Base-by-base conservation (phyloP, 805 yeast genomes). In the Saccharomyces jurei region DNA sequence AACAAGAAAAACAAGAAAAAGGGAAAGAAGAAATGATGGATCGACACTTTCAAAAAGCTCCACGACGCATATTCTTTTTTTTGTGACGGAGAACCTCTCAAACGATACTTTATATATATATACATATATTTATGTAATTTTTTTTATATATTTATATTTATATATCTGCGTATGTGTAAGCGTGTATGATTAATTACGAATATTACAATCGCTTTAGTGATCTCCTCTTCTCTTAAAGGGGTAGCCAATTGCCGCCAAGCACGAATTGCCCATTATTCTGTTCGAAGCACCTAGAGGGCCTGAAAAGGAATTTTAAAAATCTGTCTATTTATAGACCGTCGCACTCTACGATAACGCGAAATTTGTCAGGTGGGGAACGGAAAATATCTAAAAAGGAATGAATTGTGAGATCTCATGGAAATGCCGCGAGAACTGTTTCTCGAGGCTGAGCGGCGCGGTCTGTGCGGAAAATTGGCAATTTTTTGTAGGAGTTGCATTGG, bases 21-120 rank as follows among this genome's bases (percentile, higher is more conserved):
- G 27, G 31, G 46, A 44, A 48, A 52, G 44, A 56, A 50, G 29
- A 54, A 52, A 36, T 36, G 44, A 36, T 36, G 8, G 10, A n/a
- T 17, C 22, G 22, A 36, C 22, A 2, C 44, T 11, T 17, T 36
- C 44, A 17, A 36, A 17, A 22, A 36, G 44, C 13, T 36, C 17
- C 25, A 36, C 17, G 22, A 36, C 25, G 25, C 25, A 36, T 17
- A 25, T 36, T 17, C 10, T n/a, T 36, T 17, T n/a, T 36, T 36
- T 17, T 17, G 8, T 17, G 8, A 36, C 13, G 13, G 22, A 36
- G 36, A 31, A 31, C 6, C 17, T 21, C 6, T 9, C n/a, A 36
- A 13, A 6, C 41, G 21, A 36, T n/a, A 36, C 41, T 36, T 6
- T 36, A 36, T 36, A n/a, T 36, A n/a, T n/a, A 25, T 25, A 4